phyloP scores from a whole-genome alignment of 805 yeast species.

The Torulaspora delbrueckii region DNA sequence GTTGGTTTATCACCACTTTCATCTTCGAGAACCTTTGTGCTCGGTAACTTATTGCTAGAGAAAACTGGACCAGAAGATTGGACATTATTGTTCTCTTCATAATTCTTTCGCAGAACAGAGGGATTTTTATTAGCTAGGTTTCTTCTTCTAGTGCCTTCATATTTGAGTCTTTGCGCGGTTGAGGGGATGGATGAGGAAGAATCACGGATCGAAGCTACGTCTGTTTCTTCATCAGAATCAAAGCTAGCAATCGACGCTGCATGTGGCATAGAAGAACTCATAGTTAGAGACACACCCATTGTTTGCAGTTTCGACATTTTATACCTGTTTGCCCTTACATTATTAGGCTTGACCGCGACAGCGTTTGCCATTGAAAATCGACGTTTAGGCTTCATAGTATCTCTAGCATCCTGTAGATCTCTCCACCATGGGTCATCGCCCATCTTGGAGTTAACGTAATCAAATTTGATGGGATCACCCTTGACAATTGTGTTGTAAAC shows the following conservation, averaged over 20 bases:
- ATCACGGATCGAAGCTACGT: slow-evolving; percentile 18
- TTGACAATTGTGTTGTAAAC: slow-evolving; percentile 73
- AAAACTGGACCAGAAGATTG: slow-evolving; percentile 49
- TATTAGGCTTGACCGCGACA: slow-evolving; percentile 20
- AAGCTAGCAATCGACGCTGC: slow-evolving; percentile 32
- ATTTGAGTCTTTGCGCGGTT: slow-evolving; percentile 8
- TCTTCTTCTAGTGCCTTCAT: slow-evolving; percentile 14
- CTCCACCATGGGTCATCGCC: slow-evolving; percentile 83
- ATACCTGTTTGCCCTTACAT: slow-evolving; percentile 28
- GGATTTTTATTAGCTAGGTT: slow-evolving; percentile 3
- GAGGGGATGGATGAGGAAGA: slow-evolving; percentile 15
- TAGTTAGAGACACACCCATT: slow-evolving; percentile 72
- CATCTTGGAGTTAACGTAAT: slow-evolving; percentile 48
- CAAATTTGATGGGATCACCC: slow-evolving; percentile 48
- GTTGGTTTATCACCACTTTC: slow-evolving; percentile 67
- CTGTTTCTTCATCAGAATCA: slow-evolving; percentile 32
- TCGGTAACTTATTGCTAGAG: slow-evolving; percentile 67
- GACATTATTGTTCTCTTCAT: slow-evolving; percentile 8
- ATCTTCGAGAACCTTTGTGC: slow-evolving; percentile 60
- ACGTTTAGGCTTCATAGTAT: slow-evolving; percentile 27
- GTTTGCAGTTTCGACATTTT: slow-evolving; percentile 62
- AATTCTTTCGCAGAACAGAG: slow-evolving; percentile 2
- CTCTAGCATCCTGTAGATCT: slow-evolving; percentile 57
- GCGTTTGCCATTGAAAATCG: slow-evolving; percentile 34
- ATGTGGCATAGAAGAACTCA: slow-evolving; percentile 56